Conservation (phyloP, 148 eudicot genomes). For the Rheum nobile region DNA sequence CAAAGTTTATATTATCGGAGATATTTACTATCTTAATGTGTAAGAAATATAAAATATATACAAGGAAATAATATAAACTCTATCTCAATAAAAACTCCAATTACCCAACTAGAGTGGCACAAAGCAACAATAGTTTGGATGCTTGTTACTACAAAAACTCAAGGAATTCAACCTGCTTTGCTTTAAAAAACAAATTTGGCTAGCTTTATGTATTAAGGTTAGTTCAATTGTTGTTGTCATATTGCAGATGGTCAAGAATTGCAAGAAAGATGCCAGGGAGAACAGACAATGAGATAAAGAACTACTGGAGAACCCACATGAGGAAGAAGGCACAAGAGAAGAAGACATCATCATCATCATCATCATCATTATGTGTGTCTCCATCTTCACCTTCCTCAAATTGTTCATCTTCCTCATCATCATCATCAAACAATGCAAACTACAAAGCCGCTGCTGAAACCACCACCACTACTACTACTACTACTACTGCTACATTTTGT, state of each 20-base stretch:
- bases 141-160: too few relatives aligned
- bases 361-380: slow-evolving; percentile 14
- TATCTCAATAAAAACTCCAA: too few relatives aligned
- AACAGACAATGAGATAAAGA: slow-evolving; percentile 87
- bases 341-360: slow-evolving; percentile 36
- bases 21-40: too few relatives aligned
- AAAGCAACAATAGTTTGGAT: too few relatives aligned
- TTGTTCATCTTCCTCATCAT: slow-evolving; percentile 28
- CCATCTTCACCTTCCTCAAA: slow-evolving; percentile 18
- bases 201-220: too few relatives aligned
- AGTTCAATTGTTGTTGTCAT: too few relatives aligned
- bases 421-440: slow-evolving; percentile 27
- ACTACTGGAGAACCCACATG: slow-evolving; percentile 89
- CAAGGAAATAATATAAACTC: too few relatives aligned
- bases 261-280: slow-evolving; percentile 77
- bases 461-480: background rate
- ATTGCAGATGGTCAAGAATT: slow-evolving; percentile 68
- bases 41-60: too few relatives aligned
- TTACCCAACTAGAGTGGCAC: too few relatives aligned
- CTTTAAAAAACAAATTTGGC: too few relatives aligned
- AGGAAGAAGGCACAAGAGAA: slow-evolving; percentile 77
- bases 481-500: background rate
- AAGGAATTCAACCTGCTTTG: too few relatives aligned
- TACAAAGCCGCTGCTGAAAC: slow-evolving; percentile 16
- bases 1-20: too few relatives aligned